Conservation (phyloP, 495 filamentous ascomycete genomes). For the Neurospora discreta region DNA sequence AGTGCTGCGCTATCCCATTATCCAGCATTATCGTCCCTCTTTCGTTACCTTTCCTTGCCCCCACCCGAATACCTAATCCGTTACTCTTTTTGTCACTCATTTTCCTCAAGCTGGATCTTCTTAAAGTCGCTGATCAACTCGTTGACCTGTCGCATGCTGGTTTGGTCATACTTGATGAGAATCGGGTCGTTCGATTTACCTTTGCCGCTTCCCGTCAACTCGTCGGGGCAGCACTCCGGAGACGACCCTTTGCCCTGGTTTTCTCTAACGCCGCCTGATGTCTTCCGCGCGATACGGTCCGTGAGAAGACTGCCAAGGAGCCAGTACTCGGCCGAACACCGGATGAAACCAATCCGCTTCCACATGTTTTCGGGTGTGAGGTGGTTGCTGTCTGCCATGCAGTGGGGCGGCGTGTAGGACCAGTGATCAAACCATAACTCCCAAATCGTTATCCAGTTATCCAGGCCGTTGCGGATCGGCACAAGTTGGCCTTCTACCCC, state of each 20-base stretch:
- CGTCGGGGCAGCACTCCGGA: not conserved
- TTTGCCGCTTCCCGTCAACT: not conserved
- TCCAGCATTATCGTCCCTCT: not conserved
- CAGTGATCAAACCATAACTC: conserved; percentile 13
- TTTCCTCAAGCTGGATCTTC: conserved; percentile 12
- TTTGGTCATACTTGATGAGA: conserved; percentile 23
- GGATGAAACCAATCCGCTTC: conserved; percentile 18
- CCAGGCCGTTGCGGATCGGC: conserved; percentile 17
- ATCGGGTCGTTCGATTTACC: conserved; percentile 14
- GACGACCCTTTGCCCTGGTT: not conserved
- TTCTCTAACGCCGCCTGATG: not conserved
- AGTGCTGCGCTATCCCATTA: not conserved
- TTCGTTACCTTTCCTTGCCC: not conserved
- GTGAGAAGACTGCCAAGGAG: conserved; percentile 17
- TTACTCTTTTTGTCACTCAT: not conserved
- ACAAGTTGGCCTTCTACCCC: conserved; percentile 19
- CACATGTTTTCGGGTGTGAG: conserved; percentile 14
- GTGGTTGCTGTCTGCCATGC: conserved; percentile 6
- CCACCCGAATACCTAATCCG: not conserved
- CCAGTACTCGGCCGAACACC: conserved; percentile 19
- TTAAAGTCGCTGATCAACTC: conserved; percentile 20
- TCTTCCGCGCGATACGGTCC: conserved; percentile 10
- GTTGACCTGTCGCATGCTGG: conserved; percentile 25
- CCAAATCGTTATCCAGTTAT: conserved; percentile 22
- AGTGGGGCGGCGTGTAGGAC: conserved; percentile 7